Evolutionary conservation across 2,329 filamentous ascomycete genomes (phyloP), one percentile per base, ranked within the genome.

Genomic region (Neofusicoccum cordaticola): DNA sequence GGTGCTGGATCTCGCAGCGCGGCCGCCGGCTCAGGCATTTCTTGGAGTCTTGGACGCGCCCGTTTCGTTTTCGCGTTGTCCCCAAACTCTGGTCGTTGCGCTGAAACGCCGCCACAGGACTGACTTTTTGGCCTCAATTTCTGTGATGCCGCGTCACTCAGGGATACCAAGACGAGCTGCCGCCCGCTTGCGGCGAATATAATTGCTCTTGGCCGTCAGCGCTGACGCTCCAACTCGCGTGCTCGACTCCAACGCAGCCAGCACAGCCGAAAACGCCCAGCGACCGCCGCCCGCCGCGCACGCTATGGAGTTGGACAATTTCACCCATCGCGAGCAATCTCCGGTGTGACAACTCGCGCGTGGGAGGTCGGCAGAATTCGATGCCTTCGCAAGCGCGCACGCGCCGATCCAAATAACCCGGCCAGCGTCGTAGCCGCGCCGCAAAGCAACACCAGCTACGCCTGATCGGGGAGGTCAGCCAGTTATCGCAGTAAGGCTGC

Each of bases 401-500:
- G 53, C 56, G 56, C 42, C 42, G 56, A 60, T 47, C 56, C 31
- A 19, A 60, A 60, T 60, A 42, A 60, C 42, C 56, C 31, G 27
- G 31, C n/a, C 56, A 60, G 42, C 41, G 42, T 15, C 56, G 27
- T 45, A 45, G 27, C 41, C 41, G 53, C 53, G 22, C 39, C 39
- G 53, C 41, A 58, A 22, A n/a, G 39, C 41, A 35, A 13, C 41
- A 35, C 11, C 13, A n/a, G 15, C 22, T 34, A 42, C 22, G 8
- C 19, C 44, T 44, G 17, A 11, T 45, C 41, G 53, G 41, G 22
- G 17, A 45, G 27, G 19, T 17, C 56, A 47, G 41, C 56, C 27
- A 60, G 56, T 47, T 37, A 47, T 60, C 17, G 47, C n/a, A 39
- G 56, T 60, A 60, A 60, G 56, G 56, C 42, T 60, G 56, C 31